phyloP scores from a whole-genome alignment of 1,284 basidiomycete species.

The Cryptococcus sp. region DNA sequence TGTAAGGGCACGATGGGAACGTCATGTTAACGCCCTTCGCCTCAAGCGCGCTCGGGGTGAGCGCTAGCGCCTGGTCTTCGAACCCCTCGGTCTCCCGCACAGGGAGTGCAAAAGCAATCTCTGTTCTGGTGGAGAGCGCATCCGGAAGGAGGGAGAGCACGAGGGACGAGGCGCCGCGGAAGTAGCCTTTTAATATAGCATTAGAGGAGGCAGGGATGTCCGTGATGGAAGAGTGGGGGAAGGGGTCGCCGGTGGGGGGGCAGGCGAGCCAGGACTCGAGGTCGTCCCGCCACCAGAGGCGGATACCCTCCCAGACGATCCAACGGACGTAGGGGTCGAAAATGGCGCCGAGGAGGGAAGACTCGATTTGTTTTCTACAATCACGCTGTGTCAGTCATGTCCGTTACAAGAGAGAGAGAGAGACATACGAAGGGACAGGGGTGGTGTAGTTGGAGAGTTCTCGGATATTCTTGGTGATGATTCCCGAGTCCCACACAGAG shows the following conservation, averaged over 20 bases:
- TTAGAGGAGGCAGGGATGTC: constrained; percentile 27
- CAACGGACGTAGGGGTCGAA: constrained; percentile 86
- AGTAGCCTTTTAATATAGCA: constrained; percentile 16
- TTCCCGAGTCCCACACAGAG: constrained; percentile 75
- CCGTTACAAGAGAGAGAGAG: not conserved
- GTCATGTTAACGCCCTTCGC: constrained; percentile 15
- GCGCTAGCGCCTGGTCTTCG: constrained; percentile 21
- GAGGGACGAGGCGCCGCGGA: constrained; percentile 20
- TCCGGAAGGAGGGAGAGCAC: constrained; percentile 20
- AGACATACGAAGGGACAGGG: constrained; percentile 57
- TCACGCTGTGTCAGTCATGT: not conserved
- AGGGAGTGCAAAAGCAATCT: constrained; percentile 16
- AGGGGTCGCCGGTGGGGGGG: constrained; percentile 53
- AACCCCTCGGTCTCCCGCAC: constrained; percentile 26
- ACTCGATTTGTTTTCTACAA: constrained; percentile 60
- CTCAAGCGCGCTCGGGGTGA: constrained; percentile 16
- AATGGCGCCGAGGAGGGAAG: constrained; percentile 68
- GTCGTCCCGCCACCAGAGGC: constrained; percentile 62
- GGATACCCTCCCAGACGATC: constrained; percentile 76
- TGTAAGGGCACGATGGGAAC: constrained; percentile 68
- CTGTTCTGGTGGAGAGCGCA: constrained; percentile 7
- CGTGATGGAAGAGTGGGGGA: constrained; percentile 40
- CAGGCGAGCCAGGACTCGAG: constrained; percentile 63
- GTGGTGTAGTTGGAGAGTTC: constrained; percentile 69
- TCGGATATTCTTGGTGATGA: constrained; percentile 77